Conservation (phyloP, 208 protist species). For the Vickermania spadyakhi region DNA sequence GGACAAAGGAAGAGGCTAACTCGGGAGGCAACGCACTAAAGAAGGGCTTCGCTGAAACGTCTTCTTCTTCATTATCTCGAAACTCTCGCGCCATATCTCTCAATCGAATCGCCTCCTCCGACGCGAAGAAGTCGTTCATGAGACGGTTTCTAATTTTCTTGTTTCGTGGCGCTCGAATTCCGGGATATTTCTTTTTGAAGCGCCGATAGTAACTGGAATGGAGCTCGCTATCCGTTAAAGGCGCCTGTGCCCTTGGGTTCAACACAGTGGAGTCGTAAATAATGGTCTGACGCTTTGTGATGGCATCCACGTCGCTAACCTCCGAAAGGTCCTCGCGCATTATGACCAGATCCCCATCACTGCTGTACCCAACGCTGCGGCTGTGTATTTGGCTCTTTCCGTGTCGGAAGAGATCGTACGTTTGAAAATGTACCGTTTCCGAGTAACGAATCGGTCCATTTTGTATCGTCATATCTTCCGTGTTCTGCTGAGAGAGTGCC, state of each 20-base stretch:
- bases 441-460: slow-evolving; percentile 55
- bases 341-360: slow-evolving; percentile 76
- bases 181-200: slow-evolving; percentile 70
- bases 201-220: slow-evolving; percentile 20
- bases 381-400: slow-evolving; percentile 65
- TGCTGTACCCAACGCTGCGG: slow-evolving; percentile 80
- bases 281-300: slow-evolving; percentile 33
- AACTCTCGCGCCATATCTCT: slow-evolving; percentile 34
- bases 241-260: slow-evolving; percentile 60
- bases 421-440: slow-evolving; percentile 74
- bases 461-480: slow-evolving; percentile 50
- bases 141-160: slow-evolving; percentile 72
- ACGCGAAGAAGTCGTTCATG: slow-evolving; percentile 74
- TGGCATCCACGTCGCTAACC: slow-evolving; percentile 63
- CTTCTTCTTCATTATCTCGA: slow-evolving; percentile 17
- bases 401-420: slow-evolving; percentile 77
- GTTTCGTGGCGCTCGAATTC: slow-evolving; percentile 64
- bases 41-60: slow-evolving; percentile 20
- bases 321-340: slow-evolving; percentile 69
- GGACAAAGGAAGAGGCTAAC: slow-evolving; percentile 42
- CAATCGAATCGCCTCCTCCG: slow-evolving; percentile 35
- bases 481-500: slow-evolving; percentile 47
- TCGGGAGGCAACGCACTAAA: slow-evolving; percentile 52
- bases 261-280: slow-evolving; percentile 63
- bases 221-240: slow-evolving; percentile 47